Conservation (phyloP, 805 yeast species). For the Metschnikowia hibisci region DNA sequence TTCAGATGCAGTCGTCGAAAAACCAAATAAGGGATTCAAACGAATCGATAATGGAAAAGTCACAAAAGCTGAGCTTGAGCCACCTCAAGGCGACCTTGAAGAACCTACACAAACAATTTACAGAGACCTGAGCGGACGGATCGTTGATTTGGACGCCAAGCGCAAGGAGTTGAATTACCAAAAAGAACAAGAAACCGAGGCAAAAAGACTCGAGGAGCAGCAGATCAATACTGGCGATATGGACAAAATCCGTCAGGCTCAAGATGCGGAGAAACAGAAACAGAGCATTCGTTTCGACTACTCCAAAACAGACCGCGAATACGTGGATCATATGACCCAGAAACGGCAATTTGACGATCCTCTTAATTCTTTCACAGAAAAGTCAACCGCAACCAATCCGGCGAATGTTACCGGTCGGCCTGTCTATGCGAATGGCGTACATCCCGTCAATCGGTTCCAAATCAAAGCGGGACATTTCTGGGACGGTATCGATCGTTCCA, state of each 20-base stretch:
- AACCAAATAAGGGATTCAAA: slow-evolving; percentile 30
- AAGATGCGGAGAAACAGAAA: slow-evolving; percentile 14
- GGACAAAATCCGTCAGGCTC: slow-evolving; percentile 14
- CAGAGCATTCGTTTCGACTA: slow-evolving; percentile 30
- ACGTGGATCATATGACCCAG: slow-evolving; percentile 29
- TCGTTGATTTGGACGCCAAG: slow-evolving; percentile 22
- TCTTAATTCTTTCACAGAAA: slow-evolving; percentile 41
- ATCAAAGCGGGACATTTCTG: slow-evolving; percentile 78
- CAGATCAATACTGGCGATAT: slow-evolving; percentile 14
- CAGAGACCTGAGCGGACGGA: slow-evolving; percentile 37
- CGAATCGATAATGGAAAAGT: slow-evolving; percentile 31
- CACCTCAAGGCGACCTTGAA: slow-evolving; percentile 20
- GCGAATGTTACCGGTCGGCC: slow-evolving; percentile 42
- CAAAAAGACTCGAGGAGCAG: slow-evolving; percentile 11
- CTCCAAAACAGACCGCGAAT: slow-evolving; percentile 34
- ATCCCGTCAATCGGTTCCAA: slow-evolving; percentile 67
- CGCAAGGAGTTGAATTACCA: slow-evolving; percentile 13
- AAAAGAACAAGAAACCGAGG: slow-evolving; percentile 5
- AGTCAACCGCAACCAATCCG: slow-evolving; percentile 9
- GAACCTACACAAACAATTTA: slow-evolving; percentile 45
- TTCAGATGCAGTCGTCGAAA: neutral
- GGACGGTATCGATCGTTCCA: slow-evolving; percentile 91
- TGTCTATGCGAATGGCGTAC: slow-evolving; percentile 47
- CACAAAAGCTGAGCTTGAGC: slow-evolving; percentile 1
- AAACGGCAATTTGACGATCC: slow-evolving; percentile 61